Evolutionary conservation across 345 rosid species (phyloP).

Genomic region (Camelina laxa): DNA sequence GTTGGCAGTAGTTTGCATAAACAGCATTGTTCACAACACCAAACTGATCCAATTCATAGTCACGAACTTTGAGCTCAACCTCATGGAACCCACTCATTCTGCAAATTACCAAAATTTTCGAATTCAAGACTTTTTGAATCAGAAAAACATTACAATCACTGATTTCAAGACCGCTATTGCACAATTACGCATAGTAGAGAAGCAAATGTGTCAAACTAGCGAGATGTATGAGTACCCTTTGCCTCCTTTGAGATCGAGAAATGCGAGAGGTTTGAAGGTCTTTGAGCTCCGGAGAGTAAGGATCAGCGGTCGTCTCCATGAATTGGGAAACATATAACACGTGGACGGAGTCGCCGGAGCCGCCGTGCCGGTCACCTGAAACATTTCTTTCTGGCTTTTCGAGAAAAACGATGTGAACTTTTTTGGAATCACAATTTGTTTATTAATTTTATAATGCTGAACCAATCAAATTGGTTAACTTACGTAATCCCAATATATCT

Average conservation of each 20-base stretch:
- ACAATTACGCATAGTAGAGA: neutral
- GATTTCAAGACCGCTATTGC: neutral
- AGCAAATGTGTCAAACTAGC: neutral
- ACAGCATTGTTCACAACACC: slow-evolving; percentile 92
- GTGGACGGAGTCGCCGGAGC: slow-evolving; percentile 27
- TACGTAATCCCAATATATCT: neutral
- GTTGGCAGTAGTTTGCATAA: slow-evolving; percentile 86
- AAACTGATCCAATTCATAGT: slow-evolving; percentile 87
- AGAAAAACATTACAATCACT: neutral
- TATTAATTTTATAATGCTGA: neutral
- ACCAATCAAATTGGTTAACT: slow-evolving; percentile 1
- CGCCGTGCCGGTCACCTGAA: slow-evolving; percentile 34
- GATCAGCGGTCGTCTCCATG: slow-evolving; percentile 29
- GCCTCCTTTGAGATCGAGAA: slow-evolving; percentile 62
- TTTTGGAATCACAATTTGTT: neutral
- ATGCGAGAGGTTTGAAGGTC: slow-evolving; percentile 40
- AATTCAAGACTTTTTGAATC: neutral
- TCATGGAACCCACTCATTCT: slow-evolving; percentile 68
- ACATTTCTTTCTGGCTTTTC: slow-evolving; percentile 36
- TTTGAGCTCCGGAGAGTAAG: slow-evolving; percentile 42
- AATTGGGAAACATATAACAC: slow-evolving; percentile 24
- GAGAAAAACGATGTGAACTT: neutral
- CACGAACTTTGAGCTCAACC: slow-evolving; percentile 75
- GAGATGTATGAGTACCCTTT: slow-evolving; percentile 52
- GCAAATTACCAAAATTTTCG: neutral